Base-by-base conservation (phyloP, 2,329 filamentous ascomycete genomes). In the Phyllosticta citrichinensis region DNA sequence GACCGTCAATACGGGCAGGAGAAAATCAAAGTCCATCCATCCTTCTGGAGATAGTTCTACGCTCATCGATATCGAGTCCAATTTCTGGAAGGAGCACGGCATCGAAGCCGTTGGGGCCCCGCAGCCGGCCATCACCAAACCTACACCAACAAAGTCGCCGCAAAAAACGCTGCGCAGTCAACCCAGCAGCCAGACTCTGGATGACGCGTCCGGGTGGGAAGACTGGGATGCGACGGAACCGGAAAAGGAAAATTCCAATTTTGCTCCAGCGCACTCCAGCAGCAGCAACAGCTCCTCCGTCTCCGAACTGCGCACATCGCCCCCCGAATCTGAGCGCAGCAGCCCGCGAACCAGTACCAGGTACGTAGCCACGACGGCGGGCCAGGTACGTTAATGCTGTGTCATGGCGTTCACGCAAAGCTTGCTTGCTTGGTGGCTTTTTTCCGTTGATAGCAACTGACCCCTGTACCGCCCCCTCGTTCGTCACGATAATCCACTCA, bases 291-390 rank as follows among this genome's bases (percentile, higher is more conserved):
- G n/a, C n/a, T n/a, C n/a, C 65, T 81, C 79, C 19, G 80, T 79
- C 40, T 80, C 80, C 54, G 78, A 78, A 63, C 72, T 71, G 54
- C 74, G 77, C 57, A 74, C 75, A 33, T 78, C 79, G 17, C 74
- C 77, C 52, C 55, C 52, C 47, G 63, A 63, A 8, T 72, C 71
- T 17, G 68, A 66, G 20, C 67, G 65, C 54, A 80, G 76, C 66
- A 82, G 79, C 68, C 79, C 80, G 40, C 76, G 79, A 65, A 82
- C 80, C 56, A 82, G 79, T 69, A 77, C 78, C 64, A 82, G 79
- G 76, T 81, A 78, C 65, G 71, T 62, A 73, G 33, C 33, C 33
- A 64, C 64, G 50, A 50, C n/a, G 25, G 50, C 30, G 53, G 60
- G 60, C 51, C 60, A 61, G 60, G 60, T 61, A 61, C 57, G 60